These are phyloP conservation scores for Dalechampia spathulata DNA, from an alignment of 441 rosid species.

Conservation along the genomic window DNA sequence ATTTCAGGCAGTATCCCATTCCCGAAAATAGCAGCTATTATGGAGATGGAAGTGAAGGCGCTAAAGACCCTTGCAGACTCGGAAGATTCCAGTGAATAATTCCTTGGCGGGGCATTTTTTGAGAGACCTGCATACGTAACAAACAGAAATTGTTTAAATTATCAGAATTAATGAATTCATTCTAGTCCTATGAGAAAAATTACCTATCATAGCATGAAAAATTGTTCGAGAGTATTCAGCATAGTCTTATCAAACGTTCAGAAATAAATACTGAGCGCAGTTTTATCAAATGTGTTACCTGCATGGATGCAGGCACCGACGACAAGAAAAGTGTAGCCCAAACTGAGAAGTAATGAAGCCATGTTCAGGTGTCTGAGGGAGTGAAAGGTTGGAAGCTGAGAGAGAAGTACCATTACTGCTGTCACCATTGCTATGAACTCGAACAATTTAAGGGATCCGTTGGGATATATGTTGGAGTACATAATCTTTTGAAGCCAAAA, in stretches of 20 bases:
- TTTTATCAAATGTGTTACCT: constrained; percentile 48
- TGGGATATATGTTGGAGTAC: constrained; percentile 63
- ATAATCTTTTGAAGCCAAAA: constrained; percentile 51
- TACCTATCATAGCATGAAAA: not conserved
- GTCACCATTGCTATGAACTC: constrained; percentile 94
- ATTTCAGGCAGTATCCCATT: constrained; percentile 93
- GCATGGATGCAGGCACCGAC: constrained; percentile 78
- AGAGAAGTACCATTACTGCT: constrained; percentile 62
- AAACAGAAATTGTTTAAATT: not conserved
- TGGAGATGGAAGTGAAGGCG: constrained; percentile 82
- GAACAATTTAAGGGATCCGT: constrained; percentile 63
- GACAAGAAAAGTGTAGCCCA: constrained; percentile 76
- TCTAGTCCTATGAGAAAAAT: too few relatives aligned
- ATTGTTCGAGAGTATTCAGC: too few relatives aligned
- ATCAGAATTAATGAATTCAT: too few relatives aligned
- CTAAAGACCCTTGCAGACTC: constrained; percentile 55
- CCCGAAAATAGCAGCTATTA: constrained; percentile 83
- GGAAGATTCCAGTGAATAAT: constrained; percentile 56
- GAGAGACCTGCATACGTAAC: constrained; percentile 46
- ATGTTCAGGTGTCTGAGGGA: constrained; percentile 85
- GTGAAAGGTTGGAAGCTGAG: constrained; percentile 89
- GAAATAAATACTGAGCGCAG: too few relatives aligned
- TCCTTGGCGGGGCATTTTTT: constrained; percentile 53
- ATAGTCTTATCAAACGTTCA: too few relatives aligned
- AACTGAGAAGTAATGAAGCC: constrained; percentile 71